These are phyloP conservation scores for Penicillium paxilli DNA, from an alignment of 495 filamentous ascomycete species.

Conservation along the genomic window DNA sequence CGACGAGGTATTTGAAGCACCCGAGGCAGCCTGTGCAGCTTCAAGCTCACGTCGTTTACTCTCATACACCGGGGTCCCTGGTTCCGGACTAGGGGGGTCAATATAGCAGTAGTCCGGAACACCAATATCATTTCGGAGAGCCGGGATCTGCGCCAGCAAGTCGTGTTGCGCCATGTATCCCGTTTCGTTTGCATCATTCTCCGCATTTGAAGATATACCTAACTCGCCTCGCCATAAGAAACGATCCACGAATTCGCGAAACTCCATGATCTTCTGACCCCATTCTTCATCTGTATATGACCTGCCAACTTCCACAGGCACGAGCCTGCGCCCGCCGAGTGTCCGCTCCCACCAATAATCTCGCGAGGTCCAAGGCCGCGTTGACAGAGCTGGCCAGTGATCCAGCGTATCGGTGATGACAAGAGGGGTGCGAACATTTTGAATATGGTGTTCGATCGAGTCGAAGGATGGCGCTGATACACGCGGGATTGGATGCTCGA, in stretches of 20 bases:
- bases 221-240: slow-evolving; percentile 48
- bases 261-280: slow-evolving; percentile 80
- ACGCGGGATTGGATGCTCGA: slow-evolving; percentile 38
- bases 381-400: slow-evolving; percentile 78
- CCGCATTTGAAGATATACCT: slow-evolving; percentile 3
- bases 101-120: slow-evolving; percentile 88
- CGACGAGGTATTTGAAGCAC: neutral
- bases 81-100: slow-evolving; percentile 46
- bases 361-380: slow-evolving; percentile 67
- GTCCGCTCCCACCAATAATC: slow-evolving; percentile 76
- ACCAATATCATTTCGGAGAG: slow-evolving; percentile 70
- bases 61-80: slow-evolving; percentile 49
- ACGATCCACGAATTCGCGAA: slow-evolving; percentile 67
- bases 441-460: slow-evolving; percentile 65
- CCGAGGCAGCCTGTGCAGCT: slow-evolving; percentile 8
- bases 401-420: slow-evolving; percentile 64
- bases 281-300: slow-evolving; percentile 86
- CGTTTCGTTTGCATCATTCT: slow-evolving; percentile 23
- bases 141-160: slow-evolving; percentile 79
- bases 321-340: slow-evolving; percentile 71
- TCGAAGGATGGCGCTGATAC: slow-evolving; percentile 52
- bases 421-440: slow-evolving; percentile 55
- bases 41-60: slow-evolving; percentile 41
- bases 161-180: slow-evolving; percentile 92
- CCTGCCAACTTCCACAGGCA: slow-evolving; percentile 87